Base-by-base conservation (phyloP, 1,284 basidiomycete species). In the Rhizoctonia solani region DNA sequence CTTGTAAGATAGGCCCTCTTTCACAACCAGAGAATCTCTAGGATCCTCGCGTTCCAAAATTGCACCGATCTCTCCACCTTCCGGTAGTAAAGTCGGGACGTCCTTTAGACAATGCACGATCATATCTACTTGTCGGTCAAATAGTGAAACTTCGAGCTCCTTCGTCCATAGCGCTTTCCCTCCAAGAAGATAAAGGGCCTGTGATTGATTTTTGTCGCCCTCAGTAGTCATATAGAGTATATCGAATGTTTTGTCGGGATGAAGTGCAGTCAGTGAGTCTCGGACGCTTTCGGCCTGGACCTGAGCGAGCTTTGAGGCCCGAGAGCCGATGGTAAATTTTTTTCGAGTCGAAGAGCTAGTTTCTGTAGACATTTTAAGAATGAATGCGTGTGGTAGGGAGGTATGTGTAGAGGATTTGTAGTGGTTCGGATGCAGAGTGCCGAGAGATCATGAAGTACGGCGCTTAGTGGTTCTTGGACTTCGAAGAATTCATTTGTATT, bases 101-200 rank as follows among this genome's bases (percentile, higher is more conserved):
- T 99, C 97, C 78, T 99, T 99, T 73, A 94, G 81, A 66, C 86
- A 89, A 79, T 99, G 97, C 21, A 99, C 89, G 73, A 99, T 87
- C 81, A 98, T 88, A 76, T 99, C 97, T 59, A 97, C 91, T 11
- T 82, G 79, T 19, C 84, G 81, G 44, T 86, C 82, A 49, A 85
- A 81, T 61, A 98, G 81, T 25, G 90, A 87, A 21, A 90, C 89
- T 76, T 98, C 95, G 69, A 98, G 86, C 75, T 98, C 95, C 75
- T 93, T 91, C 30, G 95, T 98, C 95, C 95, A 98, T 16, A 98
- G 80, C 0, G 90, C 87, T 77, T 95, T 94, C 14, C 92, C 92
- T 23, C 70, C 90, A n/a, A 92, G 78, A 21, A 89, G 79, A 75
- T 90, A 91, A 16, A 92, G 80, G 4, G 91, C 88, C 71, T 90